A percentile compares a stretch with the other conserved stretches of the same genome.
Conservation (phyloP, 192 early-diverging fungal genomes). For the Backusella morwellensis region DNA sequence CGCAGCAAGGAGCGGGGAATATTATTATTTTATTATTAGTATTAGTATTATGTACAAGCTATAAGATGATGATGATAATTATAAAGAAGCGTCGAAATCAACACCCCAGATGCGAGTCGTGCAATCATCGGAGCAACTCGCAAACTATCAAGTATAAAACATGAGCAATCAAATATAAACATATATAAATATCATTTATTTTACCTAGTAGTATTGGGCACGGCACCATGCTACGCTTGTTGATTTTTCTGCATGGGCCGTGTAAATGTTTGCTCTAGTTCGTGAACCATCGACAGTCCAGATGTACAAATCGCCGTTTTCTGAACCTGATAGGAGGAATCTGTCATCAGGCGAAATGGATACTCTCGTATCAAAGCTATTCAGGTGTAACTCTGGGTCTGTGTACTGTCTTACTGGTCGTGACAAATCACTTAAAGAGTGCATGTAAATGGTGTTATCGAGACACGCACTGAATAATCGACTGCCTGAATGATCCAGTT, state of each 20-base stretch:
- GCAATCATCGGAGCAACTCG: slow-evolving; percentile 74
- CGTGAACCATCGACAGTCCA: slow-evolving; percentile 64
- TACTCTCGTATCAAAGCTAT: slow-evolving; percentile 68
- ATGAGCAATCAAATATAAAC: too few species aligned
- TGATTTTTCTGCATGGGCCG: slow-evolving; percentile 65
- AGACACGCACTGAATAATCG: slow-evolving; percentile 71
- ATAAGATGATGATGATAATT: neutral
- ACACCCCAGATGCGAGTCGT: slow-evolving; percentile 70
- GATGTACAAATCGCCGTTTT: slow-evolving; percentile 58
- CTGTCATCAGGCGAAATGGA: slow-evolving; percentile 65
- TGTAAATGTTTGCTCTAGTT: slow-evolving; percentile 51
- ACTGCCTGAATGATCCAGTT: slow-evolving; percentile 59
- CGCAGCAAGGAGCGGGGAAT: neutral
- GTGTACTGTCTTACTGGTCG: slow-evolving; percentile 51
- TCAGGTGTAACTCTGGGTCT: slow-evolving; percentile 53
- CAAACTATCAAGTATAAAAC: slow-evolving; percentile 49
- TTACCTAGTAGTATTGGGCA: slow-evolving; percentile 47
- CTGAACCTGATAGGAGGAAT: slow-evolving; percentile 72
- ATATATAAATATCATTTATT: neutral
- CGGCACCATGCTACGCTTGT: slow-evolving; percentile 76
- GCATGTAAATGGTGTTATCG: slow-evolving; percentile 73
- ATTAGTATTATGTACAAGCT: neutral
- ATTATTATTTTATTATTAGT: too few species aligned
- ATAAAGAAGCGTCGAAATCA: neutral
- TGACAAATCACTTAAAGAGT: slow-evolving; percentile 50